Evolutionary conservation across 495 filamentous ascomycete species (phyloP).

Genomic region (Cercophora sp.): DNA sequence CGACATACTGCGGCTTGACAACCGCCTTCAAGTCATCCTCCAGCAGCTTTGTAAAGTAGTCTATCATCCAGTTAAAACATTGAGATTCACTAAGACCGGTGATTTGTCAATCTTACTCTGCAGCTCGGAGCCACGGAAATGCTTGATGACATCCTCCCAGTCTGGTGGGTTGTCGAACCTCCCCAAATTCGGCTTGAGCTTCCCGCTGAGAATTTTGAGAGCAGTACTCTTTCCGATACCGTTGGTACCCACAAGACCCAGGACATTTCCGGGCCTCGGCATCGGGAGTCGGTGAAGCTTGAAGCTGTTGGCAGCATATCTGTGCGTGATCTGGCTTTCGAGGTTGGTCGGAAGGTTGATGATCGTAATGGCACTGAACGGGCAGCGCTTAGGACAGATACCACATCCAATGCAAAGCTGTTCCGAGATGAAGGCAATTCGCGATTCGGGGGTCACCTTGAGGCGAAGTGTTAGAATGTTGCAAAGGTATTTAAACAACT

Average conservation of each 20-base stretch:
- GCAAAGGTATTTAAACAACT: no score
- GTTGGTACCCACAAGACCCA: constrained; percentile 96
- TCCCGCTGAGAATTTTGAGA: constrained; percentile 94
- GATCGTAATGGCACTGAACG: constrained; percentile 98
- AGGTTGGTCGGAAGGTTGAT: constrained; percentile 99
- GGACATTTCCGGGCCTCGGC: constrained; percentile 91
- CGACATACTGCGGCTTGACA: constrained; percentile 98
- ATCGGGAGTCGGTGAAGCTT: constrained; percentile 96
- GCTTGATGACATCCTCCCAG: constrained; percentile 97
- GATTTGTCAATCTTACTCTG: constrained; percentile 87
- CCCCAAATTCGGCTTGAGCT: constrained; percentile 95
- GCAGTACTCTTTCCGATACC: constrained; percentile 99
- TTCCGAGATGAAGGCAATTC: constrained; percentile 97
- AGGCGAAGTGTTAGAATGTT: constrained; percentile 29
- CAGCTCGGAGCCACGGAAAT: constrained; percentile 94
- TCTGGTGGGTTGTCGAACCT: constrained; percentile 94
- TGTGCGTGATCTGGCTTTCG: constrained; percentile 94
- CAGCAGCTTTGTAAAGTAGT: constrained; percentile 97
- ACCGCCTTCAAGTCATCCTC: constrained; percentile 96
- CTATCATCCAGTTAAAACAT: constrained; percentile 37
- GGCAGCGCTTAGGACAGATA: constrained; percentile 99
- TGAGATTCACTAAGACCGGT: no score
- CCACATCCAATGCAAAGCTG: constrained; percentile 75
- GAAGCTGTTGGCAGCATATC: constrained; percentile 99
- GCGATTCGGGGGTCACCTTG: constrained; percentile 85